Percentiles rank a stretch among this genome's conserved stretches.
phyloP scores from a whole-genome alignment of 2,329 filamentous ascomycete genomes.

The Talaromyces albobiverticillius region DNA sequence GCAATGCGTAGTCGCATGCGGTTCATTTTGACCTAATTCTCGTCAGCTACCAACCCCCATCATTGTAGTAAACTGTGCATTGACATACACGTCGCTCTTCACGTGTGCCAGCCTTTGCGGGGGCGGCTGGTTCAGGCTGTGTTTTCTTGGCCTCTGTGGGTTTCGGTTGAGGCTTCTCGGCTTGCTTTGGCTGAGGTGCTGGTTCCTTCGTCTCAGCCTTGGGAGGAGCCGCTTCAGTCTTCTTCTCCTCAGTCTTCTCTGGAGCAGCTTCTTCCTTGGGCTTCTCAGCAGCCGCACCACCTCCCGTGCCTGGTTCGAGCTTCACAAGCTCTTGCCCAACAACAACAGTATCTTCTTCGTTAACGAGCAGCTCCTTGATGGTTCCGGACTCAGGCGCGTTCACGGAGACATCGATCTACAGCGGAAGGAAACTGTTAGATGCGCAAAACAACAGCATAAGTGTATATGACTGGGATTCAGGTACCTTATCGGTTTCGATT shows the following conservation, averaged over 20 bases:
- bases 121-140: conserved; percentile 20
- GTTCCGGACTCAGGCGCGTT: conserved; percentile 88
- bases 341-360: conserved; percentile 90
- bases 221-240: background rate
- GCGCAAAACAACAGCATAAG: background rate
- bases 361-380: conserved; percentile 87
- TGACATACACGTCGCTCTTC: conserved; percentile 79
- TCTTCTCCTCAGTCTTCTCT: conserved; percentile 32
- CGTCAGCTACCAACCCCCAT: conserved; percentile 3
- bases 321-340: conserved; percentile 90
- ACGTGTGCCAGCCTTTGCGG: conserved; percentile 62
- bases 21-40: conserved; percentile 91
- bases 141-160: conserved; percentile 29
- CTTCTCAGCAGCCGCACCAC: conserved; percentile 54
- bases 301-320: conserved; percentile 72
- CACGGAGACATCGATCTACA: conserved; percentile 89
- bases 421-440: background rate
- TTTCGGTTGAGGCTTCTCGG: conserved; percentile 23
- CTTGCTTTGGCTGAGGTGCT: conserved; percentile 24
- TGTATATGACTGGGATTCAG: background rate
- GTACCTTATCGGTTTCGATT: conserved; percentile 97
- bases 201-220: conserved; percentile 31
- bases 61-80: conserved; percentile 7
- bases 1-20: conserved; percentile 97
- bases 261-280: conserved; percentile 57